Percentiles rank a stretch among this genome's conserved stretches.
phyloP scores from a whole-genome alignment of 768 basidiomycete species.

The Austroboletus eburneus region DNA sequence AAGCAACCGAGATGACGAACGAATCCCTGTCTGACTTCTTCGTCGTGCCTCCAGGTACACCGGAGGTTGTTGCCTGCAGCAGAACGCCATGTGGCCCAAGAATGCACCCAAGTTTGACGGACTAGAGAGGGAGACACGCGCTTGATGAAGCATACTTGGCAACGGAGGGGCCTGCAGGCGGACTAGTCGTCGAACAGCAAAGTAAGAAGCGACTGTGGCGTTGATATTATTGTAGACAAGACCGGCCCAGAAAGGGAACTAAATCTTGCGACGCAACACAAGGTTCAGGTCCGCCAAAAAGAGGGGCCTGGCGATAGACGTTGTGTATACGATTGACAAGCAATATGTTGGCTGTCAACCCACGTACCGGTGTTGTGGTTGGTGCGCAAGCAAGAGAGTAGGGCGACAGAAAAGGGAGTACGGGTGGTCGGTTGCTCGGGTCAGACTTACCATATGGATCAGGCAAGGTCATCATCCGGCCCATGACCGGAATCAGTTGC shows the following conservation, averaged over 20 bases:
- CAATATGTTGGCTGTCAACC: not conserved
- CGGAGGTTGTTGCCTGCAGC: not conserved
- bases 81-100: constrained; percentile 1
- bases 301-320: not conserved
- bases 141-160: constrained; percentile 9
- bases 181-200: not conserved
- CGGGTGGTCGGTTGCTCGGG: constrained; percentile 8
- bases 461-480: constrained; percentile 11
- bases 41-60: constrained; percentile 1
- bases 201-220: constrained; percentile 4
- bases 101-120: not conserved
- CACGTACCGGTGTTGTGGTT: too few species aligned
- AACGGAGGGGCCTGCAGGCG: not conserved
- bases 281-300: constrained; percentile 20
- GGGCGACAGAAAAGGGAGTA: constrained; percentile 9
- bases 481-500: constrained; percentile 14
- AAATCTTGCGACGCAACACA: constrained; percentile 13
- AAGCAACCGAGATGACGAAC: constrained; percentile 1
- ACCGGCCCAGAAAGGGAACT: constrained; percentile 14
- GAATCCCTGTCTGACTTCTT: constrained; percentile 2
- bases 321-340: not conserved
- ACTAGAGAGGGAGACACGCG: not conserved
- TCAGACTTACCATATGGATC: constrained; percentile 19
- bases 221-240: constrained; percentile 1
- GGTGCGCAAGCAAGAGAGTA: constrained; percentile 16